phyloP scores from a whole-genome alignment of 768 basidiomycete genomes.

The Naganishia antarctica region DNA sequence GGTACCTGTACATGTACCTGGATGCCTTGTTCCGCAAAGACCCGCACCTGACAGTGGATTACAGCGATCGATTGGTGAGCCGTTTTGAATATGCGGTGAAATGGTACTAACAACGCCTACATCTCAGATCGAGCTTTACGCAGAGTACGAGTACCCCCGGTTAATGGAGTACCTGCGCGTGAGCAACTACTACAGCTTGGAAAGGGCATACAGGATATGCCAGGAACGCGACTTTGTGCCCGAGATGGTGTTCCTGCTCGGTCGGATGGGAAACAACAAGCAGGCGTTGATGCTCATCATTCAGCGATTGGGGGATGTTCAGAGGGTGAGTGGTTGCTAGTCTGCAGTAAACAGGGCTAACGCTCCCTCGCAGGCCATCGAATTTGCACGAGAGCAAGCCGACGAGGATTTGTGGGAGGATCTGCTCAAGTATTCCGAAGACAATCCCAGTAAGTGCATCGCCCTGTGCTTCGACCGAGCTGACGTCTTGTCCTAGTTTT shows the following conservation, averaged over 20 bases:
- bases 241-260: conserved; percentile 96
- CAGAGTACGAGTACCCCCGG: conserved; percentile 71
- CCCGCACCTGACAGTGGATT: conserved; percentile 68
- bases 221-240: conserved; percentile 77
- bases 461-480: neutral
- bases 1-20: conserved; percentile 87
- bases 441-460: conserved; percentile 64
- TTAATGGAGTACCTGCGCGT: conserved; percentile 87
- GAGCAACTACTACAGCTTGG: conserved; percentile 85
- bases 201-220: conserved; percentile 80
- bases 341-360: neutral
- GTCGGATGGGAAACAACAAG: conserved; percentile 97
- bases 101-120: neutral
- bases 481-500: conserved; percentile 59
- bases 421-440: conserved; percentile 86
- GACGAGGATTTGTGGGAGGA: conserved; percentile 99
- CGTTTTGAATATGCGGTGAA: neutral
- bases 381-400: conserved; percentile 94
- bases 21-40: conserved; percentile 86
- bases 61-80: conserved; percentile 76
- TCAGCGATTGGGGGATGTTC: conserved; percentile 85
- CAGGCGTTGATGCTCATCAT: conserved; percentile 90
- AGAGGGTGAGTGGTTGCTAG: conserved; percentile 57
- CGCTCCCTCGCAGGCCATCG: conserved; percentile 69
- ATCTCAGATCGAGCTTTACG: conserved; percentile 77